Evolutionary conservation across 2,329 filamentous ascomycete species (phyloP), one percentile per base, ranked within the genome.

Genomic region (Periconia digitata): DNA sequence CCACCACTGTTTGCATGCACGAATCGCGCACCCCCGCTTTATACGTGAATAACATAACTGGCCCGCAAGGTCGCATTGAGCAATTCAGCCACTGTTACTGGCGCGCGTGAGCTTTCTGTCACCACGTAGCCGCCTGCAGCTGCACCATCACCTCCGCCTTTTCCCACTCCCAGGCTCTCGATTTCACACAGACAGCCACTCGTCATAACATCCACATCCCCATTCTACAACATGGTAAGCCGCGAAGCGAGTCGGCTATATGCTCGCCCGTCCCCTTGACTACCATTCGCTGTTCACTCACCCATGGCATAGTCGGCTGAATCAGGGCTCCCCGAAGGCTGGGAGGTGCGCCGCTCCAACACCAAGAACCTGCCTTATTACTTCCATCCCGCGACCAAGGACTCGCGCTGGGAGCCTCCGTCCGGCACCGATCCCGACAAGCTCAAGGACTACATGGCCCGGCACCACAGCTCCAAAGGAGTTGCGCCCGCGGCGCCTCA

Each of bases 291-390:
- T 36, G 22, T 22, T 49, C 42, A 58, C 58, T 67, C 56, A 67
- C 58, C 51, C 41, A 35, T 21, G 41, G 44, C 49, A 44, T 47
- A 69, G 64, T 63, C 63, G n/a, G 59, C 62, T 22, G 62, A 66
- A 42, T 66, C 67, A 24, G 92, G 92, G 71, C 84, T 96, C 55
- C 92, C 92, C 54, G 73, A 84, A 42, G 85, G 85, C 72, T 96
- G 92, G 92, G 94, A 97, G 77, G 90, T 99, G 69, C 90, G 94
- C 72, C 90, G 95, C 77, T 96, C 90, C 73, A 95, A 96, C 79
- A 95, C 90, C 74, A 97, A 96, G 79, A 95, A 95, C 76, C 87
- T 97, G 29, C 94, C 94, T 32, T 99, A 99, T 80, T 99, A 97
- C 79, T 97, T 96, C 86, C 95, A 96, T 75, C 79, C 87, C 39